A percentile compares a stretch with the other conserved stretches of the same genome.
Conservation (phyloP, 2,329 filamentous ascomycete genomes). For the Penicillium sp. region DNA sequence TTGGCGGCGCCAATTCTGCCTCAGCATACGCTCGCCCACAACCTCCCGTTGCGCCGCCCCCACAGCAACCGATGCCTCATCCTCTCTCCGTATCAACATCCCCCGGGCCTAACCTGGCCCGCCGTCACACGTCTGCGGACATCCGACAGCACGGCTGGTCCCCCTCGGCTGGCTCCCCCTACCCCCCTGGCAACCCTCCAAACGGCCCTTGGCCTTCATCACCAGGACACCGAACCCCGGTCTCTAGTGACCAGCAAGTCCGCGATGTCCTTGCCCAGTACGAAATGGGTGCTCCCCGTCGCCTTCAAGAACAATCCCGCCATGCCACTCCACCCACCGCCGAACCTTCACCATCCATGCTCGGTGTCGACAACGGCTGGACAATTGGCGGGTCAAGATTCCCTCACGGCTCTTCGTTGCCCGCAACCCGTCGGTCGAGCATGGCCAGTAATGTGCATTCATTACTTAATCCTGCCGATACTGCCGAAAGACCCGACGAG, state of each 20-base stretch:
- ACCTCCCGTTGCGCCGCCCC: constrained; percentile 60
- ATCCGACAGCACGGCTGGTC: constrained; percentile 85
- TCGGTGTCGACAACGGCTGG: constrained; percentile 57
- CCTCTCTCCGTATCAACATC: constrained; percentile 58
- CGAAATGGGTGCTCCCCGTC: constrained; percentile 58
- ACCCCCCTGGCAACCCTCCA: constrained; percentile 62
- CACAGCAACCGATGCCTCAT: constrained; percentile 66
- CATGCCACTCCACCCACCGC: constrained; percentile 55
- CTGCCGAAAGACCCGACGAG: constrained; percentile 63
- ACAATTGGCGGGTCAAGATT: constrained; percentile 49
- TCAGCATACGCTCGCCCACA: constrained; percentile 70
- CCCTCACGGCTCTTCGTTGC: constrained; percentile 44
- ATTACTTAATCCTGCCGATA: constrained; percentile 66
- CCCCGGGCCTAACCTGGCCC: constrained; percentile 65
- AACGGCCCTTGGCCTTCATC: constrained; percentile 69
- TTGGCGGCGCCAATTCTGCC: constrained; percentile 67
- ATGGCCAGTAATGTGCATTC: constrained; percentile 70
- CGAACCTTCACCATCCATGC: constrained; percentile 49
- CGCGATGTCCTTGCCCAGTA: constrained; percentile 64
- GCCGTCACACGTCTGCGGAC: constrained; percentile 91
- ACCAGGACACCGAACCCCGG: constrained; percentile 51
- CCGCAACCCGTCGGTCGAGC: constrained; percentile 65
- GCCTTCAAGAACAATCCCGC: constrained; percentile 47
- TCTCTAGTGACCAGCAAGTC: constrained; percentile 60
- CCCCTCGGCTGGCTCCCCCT: constrained; percentile 57